Conservation (phyloP, 192 early-diverging fungal genomes). For the Coemansia sp. region DNA sequence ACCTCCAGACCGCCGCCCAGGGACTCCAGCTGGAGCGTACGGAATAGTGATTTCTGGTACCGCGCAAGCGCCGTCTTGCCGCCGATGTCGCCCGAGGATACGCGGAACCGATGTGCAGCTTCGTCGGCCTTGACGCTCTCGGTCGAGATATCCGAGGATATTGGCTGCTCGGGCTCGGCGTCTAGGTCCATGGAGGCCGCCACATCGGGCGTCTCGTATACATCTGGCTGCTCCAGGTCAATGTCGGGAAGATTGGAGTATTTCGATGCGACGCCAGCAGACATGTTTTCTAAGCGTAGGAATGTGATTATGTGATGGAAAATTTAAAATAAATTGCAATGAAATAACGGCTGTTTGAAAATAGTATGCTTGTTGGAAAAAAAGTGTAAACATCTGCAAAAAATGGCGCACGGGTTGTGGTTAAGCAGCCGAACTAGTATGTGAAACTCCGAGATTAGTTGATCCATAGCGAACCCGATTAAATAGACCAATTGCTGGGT, state of each 20-base stretch:
- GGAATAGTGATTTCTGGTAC: constrained; percentile 44
- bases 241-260: constrained; percentile 78
- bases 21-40: constrained; percentile 41
- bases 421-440: no score
- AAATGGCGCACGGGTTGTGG: no score
- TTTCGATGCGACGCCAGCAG: constrained; percentile 54
- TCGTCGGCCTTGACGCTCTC: not conserved
- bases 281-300: no score
- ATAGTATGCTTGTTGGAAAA: no score
- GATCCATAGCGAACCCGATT: no score
- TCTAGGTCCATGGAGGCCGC: constrained; percentile 11
- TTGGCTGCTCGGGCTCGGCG: constrained; percentile 17
- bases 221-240: constrained; percentile 66
- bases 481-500: no score
- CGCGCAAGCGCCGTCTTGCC: constrained; percentile 21
- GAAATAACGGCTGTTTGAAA: no score
- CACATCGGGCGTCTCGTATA: constrained; percentile 78
- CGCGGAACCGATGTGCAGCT: constrained; percentile 38
- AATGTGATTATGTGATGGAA: no score
- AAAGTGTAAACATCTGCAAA: no score
- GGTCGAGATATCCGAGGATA: constrained; percentile 29
- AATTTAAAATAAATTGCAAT: no score
- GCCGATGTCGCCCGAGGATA: constrained; percentile 18
- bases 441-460: no score
- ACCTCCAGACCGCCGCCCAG: constrained; percentile 14